Base-by-base conservation (phyloP, 2,329 filamentous ascomycete genomes). In the Penicillium sclerotigenum region DNA sequence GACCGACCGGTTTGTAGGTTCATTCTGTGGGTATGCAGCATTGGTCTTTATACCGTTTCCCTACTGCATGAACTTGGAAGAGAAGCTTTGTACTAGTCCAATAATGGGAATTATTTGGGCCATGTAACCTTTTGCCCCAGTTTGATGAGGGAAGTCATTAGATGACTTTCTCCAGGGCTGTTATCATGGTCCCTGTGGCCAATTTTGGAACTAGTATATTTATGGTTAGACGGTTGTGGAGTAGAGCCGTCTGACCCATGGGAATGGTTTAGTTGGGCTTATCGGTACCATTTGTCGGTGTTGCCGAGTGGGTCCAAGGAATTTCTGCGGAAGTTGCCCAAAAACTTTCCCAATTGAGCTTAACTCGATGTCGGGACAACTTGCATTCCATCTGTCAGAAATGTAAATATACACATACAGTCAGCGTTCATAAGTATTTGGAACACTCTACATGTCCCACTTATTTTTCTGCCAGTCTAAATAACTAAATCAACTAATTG, bases 1-100 rank as follows among this genome's bases (percentile, higher is more conserved):
- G 2, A 13, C 9, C 28, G 43, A 5, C 13, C 4, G 28, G n/a
- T 5, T 49, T 38, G 5, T 16, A 38, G n/a, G 22, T 38, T 49
- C n/a, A 29, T 29, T 29, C 8, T n/a, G 6, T 28, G 46, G 31
- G 47, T 49, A 38, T 48, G 34, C 11, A 49, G 34, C 47, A 26
- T 49, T 16, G 34, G 24, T 49, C 47, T 49, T 49, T 49, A 49
- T 49, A 49, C 34, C 4, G 47, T n/a, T 49, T 49, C 47, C 34
- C 34, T 34, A 49, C 47, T 14, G 18, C 16, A 49, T 41, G 13
- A 4, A 16, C 26, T 13, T 38, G 14, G 9, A 13, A 5, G 31
- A 29, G 34, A 49, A 41, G 47, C 47, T 49, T 31, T 49, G 36
- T 41, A 20, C 47, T 49, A 49, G 36, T 49, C 47, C 26, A 16